These are phyloP conservation scores for Dendrocalamus sinicus DNA, from an alignment of 176 grass and related monocot genomes.

Conservation along the genomic window DNA sequence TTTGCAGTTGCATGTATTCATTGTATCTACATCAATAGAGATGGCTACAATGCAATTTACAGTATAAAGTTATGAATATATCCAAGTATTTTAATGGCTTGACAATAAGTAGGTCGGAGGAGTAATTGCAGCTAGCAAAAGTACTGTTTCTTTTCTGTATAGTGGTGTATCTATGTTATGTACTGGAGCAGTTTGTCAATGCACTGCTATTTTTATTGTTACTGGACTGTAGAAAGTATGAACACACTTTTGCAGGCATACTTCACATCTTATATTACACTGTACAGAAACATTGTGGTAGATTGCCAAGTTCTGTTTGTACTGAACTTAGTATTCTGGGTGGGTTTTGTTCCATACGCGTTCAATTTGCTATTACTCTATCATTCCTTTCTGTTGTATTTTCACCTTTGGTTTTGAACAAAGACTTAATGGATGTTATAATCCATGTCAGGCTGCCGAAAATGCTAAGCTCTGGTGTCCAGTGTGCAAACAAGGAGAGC, in stretches of 20 bases:
- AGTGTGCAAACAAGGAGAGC: slow-evolving; percentile 80
- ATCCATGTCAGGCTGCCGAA: slow-evolving; percentile 43
- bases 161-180: neutral
- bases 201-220: neutral
- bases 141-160: slow-evolving; percentile 11
- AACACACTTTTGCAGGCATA: neutral
- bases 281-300: slow-evolving; percentile 8
- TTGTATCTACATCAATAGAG: neutral
- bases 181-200: slow-evolving; percentile 14
- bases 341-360: neutral
- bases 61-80: slow-evolving; percentile 1
- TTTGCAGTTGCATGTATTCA: neutral
- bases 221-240: slow-evolving; percentile 2
- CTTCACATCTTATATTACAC: neutral
- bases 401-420: slow-evolving; percentile 17
- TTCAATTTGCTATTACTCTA: neutral
- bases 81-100: neutral
- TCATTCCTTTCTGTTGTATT: neutral
- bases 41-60: neutral
- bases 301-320: neutral
- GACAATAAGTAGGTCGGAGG: neutral
- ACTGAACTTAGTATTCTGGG: neutral
- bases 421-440: slow-evolving; percentile 34
- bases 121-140: neutral
- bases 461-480: slow-evolving; percentile 80